A percentile compares a stretch with the other conserved stretches of the same genome.
These are phyloP conservation scores for Zygosaccharomyces gambellarensis DNA, from an alignment of 805 yeast genomes.

Conservation along the genomic window DNA sequence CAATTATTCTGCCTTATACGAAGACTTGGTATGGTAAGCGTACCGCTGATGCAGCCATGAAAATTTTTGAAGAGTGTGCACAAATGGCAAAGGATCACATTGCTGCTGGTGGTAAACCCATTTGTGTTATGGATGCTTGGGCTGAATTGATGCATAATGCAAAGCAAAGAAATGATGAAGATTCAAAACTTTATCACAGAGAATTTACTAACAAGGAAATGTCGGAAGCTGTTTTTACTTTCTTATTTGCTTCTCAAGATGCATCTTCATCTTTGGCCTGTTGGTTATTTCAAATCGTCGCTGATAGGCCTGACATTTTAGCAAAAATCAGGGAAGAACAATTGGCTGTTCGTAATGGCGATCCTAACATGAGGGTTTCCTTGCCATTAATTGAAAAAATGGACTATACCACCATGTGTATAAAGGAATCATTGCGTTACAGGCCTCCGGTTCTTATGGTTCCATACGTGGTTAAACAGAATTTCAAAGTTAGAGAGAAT, in stretches of 20 bases:
- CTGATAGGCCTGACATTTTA: conserved; percentile 91
- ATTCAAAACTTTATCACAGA: conserved; percentile 60
- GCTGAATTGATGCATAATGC: conserved; percentile 77
- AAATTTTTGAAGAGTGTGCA: conserved; percentile 83
- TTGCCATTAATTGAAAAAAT: conserved; percentile 77
- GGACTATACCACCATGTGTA: conserved; percentile 86
- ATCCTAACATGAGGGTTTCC: conserved; percentile 55
- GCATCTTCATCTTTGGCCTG: conserved; percentile 96
- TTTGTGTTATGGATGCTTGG: conserved; percentile 96
- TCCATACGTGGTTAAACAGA: conserved; percentile 86
- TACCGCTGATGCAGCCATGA: conserved; percentile 92
- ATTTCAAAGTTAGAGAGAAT: conserved; percentile 73
- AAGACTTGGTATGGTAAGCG: conserved; percentile 97
- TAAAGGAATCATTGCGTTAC: conserved; percentile 85
- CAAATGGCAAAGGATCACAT: conserved; percentile 78
- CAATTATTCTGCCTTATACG: conserved; percentile 91
- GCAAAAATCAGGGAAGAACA: conserved; percentile 89
- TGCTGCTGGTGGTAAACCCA: conserved; percentile 68
- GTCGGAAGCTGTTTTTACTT: conserved; percentile 94
- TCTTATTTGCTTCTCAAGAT: conserved; percentile 95
- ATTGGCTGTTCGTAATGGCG: conserved; percentile 71
- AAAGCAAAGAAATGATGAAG: conserved; percentile 42
- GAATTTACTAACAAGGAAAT: conserved; percentile 87
- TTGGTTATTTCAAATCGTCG: conserved; percentile 94
- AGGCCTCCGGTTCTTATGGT: conserved; percentile 99